Base-by-base conservation (phyloP, 2,329 filamentous ascomycete species). In the Penicillium sp. region DNA sequence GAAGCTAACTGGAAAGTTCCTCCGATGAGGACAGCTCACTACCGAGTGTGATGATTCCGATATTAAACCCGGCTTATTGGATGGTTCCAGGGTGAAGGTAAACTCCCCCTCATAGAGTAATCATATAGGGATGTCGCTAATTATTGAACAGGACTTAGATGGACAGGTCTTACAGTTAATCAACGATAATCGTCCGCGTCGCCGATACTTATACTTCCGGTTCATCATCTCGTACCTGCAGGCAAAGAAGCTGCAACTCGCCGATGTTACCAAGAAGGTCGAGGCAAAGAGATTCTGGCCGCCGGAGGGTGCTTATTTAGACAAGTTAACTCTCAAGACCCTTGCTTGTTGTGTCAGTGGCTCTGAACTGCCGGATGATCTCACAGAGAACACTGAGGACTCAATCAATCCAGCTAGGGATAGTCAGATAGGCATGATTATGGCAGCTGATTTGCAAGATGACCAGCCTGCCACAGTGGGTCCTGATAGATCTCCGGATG, bases 201-300 rank as follows among this genome's bases (percentile, higher is more conserved):
- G 33, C 8, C 37, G 50, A 23, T 55, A 50, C 27, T 43, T 56
- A 6, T 56, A 53, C 34, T 53, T 53, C 27, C 30, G 50, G 7
- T 56, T 50, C 33, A 18, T 56, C 2, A 39, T 53, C 27, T 49
- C 50, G 3, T 54, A 53, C 27, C 29, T 44, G 31, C 6, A 32
- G 20, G 33, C 37, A 6, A 41, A 38, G 23, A 29, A 23, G 14
- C 3, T 13, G n/a, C 16, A 41, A 21, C 19, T 36, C 11, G 8
- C 9, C 3, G 19, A 40, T 31, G 20, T 23, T 18, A 32, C 32
- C 17, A 21, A 19, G 13, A 32, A 35, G 27, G 37, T 44, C 11
- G 41, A 41, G 30, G 17, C 33, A 31, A 36, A 20, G 31, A 29
- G 30, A 36, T 48, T 45, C 31, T 48, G 41, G 41, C 34, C 38